Evolutionary conservation across 179 eudicot genomes (phyloP).

Genomic region (Corrigiola litoralis): DNA sequence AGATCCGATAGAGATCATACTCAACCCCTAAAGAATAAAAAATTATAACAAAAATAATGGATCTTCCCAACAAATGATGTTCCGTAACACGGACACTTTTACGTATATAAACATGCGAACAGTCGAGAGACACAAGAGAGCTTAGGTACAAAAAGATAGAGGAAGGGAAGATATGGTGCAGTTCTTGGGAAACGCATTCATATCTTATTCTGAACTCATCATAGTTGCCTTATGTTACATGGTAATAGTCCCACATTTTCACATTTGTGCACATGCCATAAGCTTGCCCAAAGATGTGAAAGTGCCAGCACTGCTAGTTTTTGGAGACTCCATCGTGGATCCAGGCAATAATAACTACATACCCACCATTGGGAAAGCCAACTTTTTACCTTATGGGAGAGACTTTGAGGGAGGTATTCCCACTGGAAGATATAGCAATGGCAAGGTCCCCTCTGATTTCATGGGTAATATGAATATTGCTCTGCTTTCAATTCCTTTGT

Average conservation of each 20-base stretch:
- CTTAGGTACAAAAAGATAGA: not conserved
- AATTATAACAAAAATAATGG: too few species aligned
- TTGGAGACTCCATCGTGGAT: conserved; percentile 87
- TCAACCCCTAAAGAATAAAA: too few species aligned
- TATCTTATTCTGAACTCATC: not conserved
- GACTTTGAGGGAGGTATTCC: conserved; percentile 60
- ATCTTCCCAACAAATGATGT: too few species aligned
- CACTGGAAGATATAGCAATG: conserved; percentile 75
- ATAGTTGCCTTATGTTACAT: conserved; percentile 4
- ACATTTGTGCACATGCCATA: conserved; percentile 5
- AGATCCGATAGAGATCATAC: too few species aligned
- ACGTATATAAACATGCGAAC: too few species aligned
- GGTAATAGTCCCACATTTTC: not conserved
- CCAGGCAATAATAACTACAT: conserved; percentile 71
- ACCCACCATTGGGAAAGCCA: conserved; percentile 43
- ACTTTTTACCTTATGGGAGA: conserved; percentile 85
- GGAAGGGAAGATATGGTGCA: conserved; percentile 5
- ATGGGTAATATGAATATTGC: conserved; percentile 38
- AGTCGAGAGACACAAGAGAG: too few species aligned
- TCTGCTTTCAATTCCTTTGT: not conserved
- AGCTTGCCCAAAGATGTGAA: not conserved
- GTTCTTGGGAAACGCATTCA: not conserved
- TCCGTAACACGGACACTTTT: too few species aligned
- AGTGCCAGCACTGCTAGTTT: conserved; percentile 30
- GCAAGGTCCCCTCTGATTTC: conserved; percentile 71